Evolutionary conservation across 1,284 basidiomycete genomes (phyloP), one percentile per base, ranked within the genome.

Genomic region (Vanrija pseudolonga): DNA sequence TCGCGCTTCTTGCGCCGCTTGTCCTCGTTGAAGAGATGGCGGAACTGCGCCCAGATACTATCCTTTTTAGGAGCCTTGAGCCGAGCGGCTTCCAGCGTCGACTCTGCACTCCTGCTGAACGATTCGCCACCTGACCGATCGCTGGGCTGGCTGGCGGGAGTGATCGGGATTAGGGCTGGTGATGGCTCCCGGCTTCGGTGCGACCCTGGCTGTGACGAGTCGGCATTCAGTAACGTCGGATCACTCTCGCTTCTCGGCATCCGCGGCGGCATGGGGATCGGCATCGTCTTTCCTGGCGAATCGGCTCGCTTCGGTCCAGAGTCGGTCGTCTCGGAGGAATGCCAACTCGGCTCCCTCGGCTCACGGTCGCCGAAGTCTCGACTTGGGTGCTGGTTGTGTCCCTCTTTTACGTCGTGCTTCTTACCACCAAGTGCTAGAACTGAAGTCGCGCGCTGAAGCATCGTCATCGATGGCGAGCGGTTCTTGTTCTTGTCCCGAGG

Each of bases 381-480:
- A 40, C 45, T 12, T n/a, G 43, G 19, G 18, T 47, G 32, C 44
- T 32, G 15, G 26, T 12, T 5, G 24, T 32, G 37, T 17, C 47
- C 44, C 7, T 49, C 22, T 38, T 54, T 50, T 23, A 64, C 59
- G 3, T 59, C 61, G 3, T 28, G 50, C 45, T 59, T 60, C 36
- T 60, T 61, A 2, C 51, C 56, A 1, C 55, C 61, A 1, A 55
- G 54, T 63, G 89, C 88, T 4, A 91, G 67, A 0, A 75, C 90
- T 0, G 90, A 93, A 0, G 90, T 93, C 0, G 90, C 92, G 6
- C 92, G 84, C 64, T 95, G 92, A 80, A 96, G 88, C 73, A 96
- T 94, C 67, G 87, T 93, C 51, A 95, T 87, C 53, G 90, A 93
- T 6, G 88, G 87, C 2, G 88, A 84, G 7, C 90, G 80, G 26